A percentile compares a stretch with the other conserved stretches of the same genome.
phyloP scores from a whole-genome alignment of 306 rosid species.

The Cyamopsis tetragonoloba region DNA sequence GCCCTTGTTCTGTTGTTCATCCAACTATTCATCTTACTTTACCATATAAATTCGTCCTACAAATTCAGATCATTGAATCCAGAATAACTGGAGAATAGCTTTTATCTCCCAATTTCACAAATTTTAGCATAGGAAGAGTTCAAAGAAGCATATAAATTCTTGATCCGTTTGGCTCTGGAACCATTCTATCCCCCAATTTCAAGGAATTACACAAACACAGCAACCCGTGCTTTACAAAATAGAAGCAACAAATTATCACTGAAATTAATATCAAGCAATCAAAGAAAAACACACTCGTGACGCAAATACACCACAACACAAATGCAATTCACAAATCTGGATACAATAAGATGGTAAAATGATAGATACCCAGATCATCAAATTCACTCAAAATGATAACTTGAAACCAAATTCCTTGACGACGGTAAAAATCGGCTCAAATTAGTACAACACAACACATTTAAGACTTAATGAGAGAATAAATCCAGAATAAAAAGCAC shows the following conservation, averaged over 20 bases:
- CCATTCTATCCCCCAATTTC: not conserved
- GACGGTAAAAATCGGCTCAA: too few relatives aligned
- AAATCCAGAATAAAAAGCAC: not conserved
- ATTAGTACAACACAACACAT: not conserved
- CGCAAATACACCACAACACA: not conserved
- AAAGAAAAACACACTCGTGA: not conserved
- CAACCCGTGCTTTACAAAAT: not conserved
- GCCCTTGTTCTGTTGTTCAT: not conserved
- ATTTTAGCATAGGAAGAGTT: not conserved
- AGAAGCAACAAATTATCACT: not conserved
- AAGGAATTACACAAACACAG: conserved; percentile 5
- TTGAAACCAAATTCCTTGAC: not conserved
- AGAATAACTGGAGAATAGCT: not conserved
- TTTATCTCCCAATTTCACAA: not conserved
- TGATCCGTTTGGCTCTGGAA: not conserved
- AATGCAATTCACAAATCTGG: conserved; percentile 11
- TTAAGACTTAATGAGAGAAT: not conserved
- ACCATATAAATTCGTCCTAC: not conserved
- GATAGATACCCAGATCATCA: not conserved
- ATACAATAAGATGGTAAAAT: not conserved
- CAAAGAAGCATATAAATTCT: not conserved
- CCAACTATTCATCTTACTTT: not conserved
- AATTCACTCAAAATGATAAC: not conserved
- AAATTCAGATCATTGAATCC: not conserved
- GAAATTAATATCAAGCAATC: not conserved